A percentile compares a stretch with the other conserved stretches of the same genome.
phyloP scores from a whole-genome alignment of 495 filamentous ascomycete species.

The Aspergillus coremiiformis region DNA sequence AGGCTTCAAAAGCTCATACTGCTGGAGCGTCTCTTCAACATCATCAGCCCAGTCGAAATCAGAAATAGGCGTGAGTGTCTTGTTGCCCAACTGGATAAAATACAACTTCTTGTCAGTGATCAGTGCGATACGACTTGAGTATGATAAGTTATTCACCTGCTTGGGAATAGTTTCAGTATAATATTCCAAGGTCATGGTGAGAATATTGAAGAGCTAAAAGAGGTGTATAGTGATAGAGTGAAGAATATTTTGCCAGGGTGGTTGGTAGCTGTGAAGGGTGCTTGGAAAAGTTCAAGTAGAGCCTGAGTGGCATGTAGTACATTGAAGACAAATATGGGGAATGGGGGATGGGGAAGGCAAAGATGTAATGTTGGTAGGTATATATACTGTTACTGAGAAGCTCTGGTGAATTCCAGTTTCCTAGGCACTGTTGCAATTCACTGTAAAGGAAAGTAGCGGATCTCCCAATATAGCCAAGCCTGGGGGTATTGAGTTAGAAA shows the following conservation, averaged over 20 bases:
- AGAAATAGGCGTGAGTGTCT: background rate
- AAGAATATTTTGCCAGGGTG: background rate
- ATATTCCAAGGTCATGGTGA: background rate
- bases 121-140: background rate
- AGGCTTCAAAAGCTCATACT: background rate
- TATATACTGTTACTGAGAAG: background rate
- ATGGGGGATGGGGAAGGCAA: background rate
- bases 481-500: background rate
- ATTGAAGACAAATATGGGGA: background rate
- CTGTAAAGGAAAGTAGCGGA: background rate
- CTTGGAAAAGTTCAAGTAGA: background rate
- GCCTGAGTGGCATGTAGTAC: no score
- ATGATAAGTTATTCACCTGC: background rate
- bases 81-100: background rate
- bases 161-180: background rate
- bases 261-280: background rate
- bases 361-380: background rate
- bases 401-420: background rate
- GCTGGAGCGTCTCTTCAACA: background rate
- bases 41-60: conserved; percentile 14
- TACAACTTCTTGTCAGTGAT: background rate
- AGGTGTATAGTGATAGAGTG: background rate
- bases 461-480: background rate
- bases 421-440: background rate
- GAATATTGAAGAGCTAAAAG: background rate